Evolutionary conservation across 2,329 filamentous ascomycete genomes (phyloP).

Genomic region (Elsinoe perseae): DNA sequence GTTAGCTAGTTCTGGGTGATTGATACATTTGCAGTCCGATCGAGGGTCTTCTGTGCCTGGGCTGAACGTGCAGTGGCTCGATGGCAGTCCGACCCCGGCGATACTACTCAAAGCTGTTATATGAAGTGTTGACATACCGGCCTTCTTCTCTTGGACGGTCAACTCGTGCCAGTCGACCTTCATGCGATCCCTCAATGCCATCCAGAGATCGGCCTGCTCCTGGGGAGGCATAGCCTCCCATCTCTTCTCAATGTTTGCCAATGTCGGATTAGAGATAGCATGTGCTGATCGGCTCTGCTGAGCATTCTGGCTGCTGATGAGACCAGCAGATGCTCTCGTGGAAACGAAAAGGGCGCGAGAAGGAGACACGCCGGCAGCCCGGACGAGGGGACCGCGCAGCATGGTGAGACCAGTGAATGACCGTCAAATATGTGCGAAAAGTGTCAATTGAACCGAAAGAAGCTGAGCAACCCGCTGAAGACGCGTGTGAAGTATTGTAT

Average conservation of each 20-base stretch:
- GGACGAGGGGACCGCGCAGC: conserved; percentile 20
- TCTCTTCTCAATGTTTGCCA: conserved; percentile 98
- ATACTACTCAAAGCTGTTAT: no score
- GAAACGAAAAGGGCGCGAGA: conserved; percentile 13
- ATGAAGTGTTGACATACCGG: conserved; percentile 59
- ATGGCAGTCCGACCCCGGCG: no score
- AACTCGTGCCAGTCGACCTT: conserved; percentile 95
- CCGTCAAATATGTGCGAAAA: background rate
- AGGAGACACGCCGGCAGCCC: conserved; percentile 18
- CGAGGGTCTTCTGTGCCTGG: no score
- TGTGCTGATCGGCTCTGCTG: conserved; percentile 60
- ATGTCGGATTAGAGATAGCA: conserved; percentile 94
- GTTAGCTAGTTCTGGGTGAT: conserved; percentile 22
- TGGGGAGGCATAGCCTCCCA: conserved; percentile 97
- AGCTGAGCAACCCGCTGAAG: background rate
- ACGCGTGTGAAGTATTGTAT: background rate
- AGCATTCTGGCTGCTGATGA: conserved; percentile 27
- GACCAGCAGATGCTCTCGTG: conserved; percentile 25
- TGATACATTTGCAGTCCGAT: conserved; percentile 2
- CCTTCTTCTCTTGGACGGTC: conserved; percentile 97
- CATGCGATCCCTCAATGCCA: conserved; percentile 96
- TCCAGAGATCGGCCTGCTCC: conserved; percentile 99
- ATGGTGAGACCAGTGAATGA: conserved; percentile 8
- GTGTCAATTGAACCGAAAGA: background rate
- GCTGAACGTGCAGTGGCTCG: no score